phyloP scores from a whole-genome alignment of 495 filamentous ascomycete genomes.

The Lepraria neglecta region DNA sequence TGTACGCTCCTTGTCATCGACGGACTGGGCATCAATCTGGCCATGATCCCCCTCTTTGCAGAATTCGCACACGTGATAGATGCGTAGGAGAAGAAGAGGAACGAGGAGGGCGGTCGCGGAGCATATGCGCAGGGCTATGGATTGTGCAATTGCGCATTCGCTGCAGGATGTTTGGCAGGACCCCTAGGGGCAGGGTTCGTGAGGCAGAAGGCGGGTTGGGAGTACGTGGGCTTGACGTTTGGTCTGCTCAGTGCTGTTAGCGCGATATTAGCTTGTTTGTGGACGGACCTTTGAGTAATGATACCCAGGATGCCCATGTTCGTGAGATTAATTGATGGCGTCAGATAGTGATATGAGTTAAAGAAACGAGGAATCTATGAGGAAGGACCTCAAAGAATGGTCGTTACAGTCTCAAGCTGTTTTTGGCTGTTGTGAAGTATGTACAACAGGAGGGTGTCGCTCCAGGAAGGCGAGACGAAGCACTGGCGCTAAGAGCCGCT shows the following conservation, averaged over 20 bases:
- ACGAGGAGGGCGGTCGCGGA: slow-evolving; percentile 37
- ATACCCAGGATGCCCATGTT: no score
- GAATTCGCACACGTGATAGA: slow-evolving; percentile 59
- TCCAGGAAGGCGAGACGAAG: no score
- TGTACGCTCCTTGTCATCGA: slow-evolving; percentile 51
- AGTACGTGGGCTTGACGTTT: slow-evolving; percentile 1
- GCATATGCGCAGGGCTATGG: slow-evolving; percentile 1
- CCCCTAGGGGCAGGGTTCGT: slow-evolving; percentile 12
- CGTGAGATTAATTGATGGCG: no score
- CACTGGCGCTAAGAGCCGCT: no score
- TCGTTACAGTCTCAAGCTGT: no score
- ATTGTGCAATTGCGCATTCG: slow-evolving; percentile 9
- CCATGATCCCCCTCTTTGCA: slow-evolving; percentile 60
- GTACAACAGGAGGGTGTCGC: no score
- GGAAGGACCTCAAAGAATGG: no score
- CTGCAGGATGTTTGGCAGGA: slow-evolving; percentile 15
- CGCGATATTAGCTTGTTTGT: no score
- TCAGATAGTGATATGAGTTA: no score
- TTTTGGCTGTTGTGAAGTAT: no score
- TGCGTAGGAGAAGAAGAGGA: slow-evolving; percentile 42
- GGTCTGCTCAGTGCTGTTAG: slow-evolving; percentile 7
- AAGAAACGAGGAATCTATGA: no score
- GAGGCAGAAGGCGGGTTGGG: slow-evolving; percentile 2
- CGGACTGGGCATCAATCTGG: slow-evolving; percentile 47
- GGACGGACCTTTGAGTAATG: no score